Percentiles rank a stretch among this genome's conserved stretches.
These are phyloP conservation scores for Botrytis sinoallii DNA, from an alignment of 2,329 filamentous ascomycete genomes.

Conservation along the genomic window DNA sequence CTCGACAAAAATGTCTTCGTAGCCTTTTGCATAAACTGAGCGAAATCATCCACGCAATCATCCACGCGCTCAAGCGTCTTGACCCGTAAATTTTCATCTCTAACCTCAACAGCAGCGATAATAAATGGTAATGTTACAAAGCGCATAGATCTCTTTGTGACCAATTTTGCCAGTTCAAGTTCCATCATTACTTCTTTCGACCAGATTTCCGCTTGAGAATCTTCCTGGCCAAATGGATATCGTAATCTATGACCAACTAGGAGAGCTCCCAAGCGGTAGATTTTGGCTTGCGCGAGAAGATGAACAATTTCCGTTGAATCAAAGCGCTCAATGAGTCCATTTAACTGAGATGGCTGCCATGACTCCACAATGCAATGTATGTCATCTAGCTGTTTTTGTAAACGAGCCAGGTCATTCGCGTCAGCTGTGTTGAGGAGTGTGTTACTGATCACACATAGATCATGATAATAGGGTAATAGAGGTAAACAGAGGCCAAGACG, in stretches of 20 bases:
- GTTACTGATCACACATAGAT: conserved; percentile 34
- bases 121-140: conserved; percentile 35
- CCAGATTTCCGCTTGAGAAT: conserved; percentile 27
- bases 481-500: conserved; percentile 34
- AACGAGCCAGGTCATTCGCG: conserved; percentile 16
- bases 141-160: conserved; percentile 29
- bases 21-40: conserved; percentile 30
- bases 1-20: conserved; percentile 30
- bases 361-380: conserved; percentile 28
- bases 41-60: conserved; percentile 47
- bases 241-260: conserved; percentile 33
- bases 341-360: conserved; percentile 32
- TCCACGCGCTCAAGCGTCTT: conserved; percentile 22
- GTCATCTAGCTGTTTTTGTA: conserved; percentile 29
- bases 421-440: conserved; percentile 25
- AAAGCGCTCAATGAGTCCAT: conserved; percentile 27
- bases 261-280: conserved; percentile 34
- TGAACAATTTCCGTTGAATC: conserved; percentile 30
- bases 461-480: conserved; percentile 33
- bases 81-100: neutral
- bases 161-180: conserved; percentile 28
- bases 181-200: conserved; percentile 35
- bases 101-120: neutral
- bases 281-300: conserved; percentile 34
- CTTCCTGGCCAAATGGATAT: conserved; percentile 31